Conservation (phyloP, 305 asterid species). For the Plantago coronopus region DNA sequence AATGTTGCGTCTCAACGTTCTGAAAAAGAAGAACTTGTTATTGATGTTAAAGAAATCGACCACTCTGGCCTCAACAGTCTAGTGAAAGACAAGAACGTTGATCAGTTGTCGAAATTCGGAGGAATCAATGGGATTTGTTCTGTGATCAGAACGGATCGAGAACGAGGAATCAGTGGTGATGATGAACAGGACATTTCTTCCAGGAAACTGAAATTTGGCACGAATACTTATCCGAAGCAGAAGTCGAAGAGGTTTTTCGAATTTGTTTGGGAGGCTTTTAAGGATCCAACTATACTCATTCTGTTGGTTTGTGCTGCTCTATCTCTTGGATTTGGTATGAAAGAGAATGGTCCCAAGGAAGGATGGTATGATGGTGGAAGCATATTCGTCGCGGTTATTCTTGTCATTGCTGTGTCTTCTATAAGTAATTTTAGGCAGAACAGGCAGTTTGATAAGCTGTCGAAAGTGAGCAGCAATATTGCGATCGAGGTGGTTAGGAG, state of each 20-base stretch:
- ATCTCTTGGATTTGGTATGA: constrained; percentile 55
- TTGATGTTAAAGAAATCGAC: constrained; percentile 10
- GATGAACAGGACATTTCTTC: constrained; percentile 25
- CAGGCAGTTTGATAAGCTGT: constrained; percentile 55
- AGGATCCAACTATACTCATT: constrained; percentile 41
- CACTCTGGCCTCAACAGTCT: constrained; percentile 30
- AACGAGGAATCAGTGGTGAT: constrained; percentile 30
- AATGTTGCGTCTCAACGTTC: background rate
- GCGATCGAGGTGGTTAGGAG: constrained; percentile 52
- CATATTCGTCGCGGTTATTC: constrained; percentile 48
- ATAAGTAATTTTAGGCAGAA: constrained; percentile 44
- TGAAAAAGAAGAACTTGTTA: background rate
- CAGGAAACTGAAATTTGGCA: constrained; percentile 38
- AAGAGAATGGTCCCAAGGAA: constrained; percentile 44
- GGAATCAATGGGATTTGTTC: constrained; percentile 36
- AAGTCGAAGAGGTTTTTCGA: constrained; percentile 24
- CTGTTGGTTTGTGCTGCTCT: constrained; percentile 51
- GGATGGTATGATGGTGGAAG: constrained; percentile 77
- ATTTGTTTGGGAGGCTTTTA: constrained; percentile 44
- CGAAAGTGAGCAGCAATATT: constrained; percentile 42
- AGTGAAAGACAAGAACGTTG: constrained; percentile 36
- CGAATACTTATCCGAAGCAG: constrained; percentile 33
- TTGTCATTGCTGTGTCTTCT: constrained; percentile 48
- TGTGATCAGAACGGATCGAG: constrained; percentile 27
- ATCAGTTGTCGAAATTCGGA: constrained; percentile 25